These are phyloP conservation scores for Asterophora lycoperdoides DNA, from an alignment of 768 basidiomycete genomes.

Conservation along the genomic window DNA sequence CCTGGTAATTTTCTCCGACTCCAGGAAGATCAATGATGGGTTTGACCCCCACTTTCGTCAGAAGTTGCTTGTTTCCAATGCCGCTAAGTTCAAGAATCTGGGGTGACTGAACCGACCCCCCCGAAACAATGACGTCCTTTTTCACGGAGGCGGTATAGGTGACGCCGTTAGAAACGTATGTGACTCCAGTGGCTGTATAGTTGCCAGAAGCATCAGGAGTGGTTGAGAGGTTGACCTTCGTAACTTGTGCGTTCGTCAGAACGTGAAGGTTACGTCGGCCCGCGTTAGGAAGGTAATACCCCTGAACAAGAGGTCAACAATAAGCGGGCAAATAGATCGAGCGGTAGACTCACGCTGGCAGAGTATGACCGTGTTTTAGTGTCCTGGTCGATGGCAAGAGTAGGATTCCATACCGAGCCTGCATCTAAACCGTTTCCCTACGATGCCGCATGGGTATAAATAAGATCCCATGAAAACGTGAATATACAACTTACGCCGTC, in stretches of 20 bases:
- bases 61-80: constrained; percentile 30
- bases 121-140: constrained; percentile 22
- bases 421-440: not conserved
- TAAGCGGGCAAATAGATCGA: not conserved
- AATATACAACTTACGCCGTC: not conserved
- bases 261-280: constrained; percentile 2
- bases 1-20: constrained; percentile 37
- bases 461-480: no score
- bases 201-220: not conserved
- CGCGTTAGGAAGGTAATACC: constrained; percentile 7
- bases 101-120: constrained; percentile 22
- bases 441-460: not conserved
- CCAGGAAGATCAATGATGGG: constrained; percentile 32
- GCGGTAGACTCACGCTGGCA: not conserved
- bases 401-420: constrained; percentile 1
- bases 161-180: constrained; percentile 7
- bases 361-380: not conserved
- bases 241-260: constrained; percentile 4
- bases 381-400: not conserved
- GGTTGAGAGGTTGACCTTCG: not conserved
- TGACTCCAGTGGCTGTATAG: constrained; percentile 9
- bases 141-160: constrained; percentile 10
- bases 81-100: constrained; percentile 24
- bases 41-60: constrained; percentile 26
- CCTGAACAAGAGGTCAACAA: not conserved